Evolutionary conservation across 805 yeast genomes (phyloP).

Genomic region (Ogataea ganodermae): DNA sequence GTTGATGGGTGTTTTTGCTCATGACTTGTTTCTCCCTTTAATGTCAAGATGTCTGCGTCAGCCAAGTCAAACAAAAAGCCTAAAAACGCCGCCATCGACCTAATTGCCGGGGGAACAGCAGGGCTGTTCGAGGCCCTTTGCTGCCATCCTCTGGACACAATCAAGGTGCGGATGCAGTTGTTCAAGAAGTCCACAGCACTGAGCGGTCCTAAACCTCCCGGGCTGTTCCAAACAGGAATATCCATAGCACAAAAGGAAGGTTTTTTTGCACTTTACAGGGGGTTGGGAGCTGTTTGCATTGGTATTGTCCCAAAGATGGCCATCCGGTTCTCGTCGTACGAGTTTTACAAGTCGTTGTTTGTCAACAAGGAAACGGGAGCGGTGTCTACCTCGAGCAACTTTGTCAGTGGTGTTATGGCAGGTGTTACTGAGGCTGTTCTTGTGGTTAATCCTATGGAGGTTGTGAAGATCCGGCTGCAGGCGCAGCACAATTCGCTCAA

Average conservation of each 20-base stretch:
- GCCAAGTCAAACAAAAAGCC: constrained; percentile 27
- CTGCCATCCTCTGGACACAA: constrained; percentile 97
- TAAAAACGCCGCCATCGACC: constrained; percentile 56
- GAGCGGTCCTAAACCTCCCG: constrained; percentile 65
- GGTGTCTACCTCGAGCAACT: constrained; percentile 73
- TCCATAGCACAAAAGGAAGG: constrained; percentile 79
- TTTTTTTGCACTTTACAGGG: constrained; percentile 85
- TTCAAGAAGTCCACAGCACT: constrained; percentile 63
- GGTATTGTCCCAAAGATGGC: constrained; percentile 99
- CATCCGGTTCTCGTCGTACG: constrained; percentile 91
- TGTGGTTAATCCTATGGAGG: constrained; percentile 97
- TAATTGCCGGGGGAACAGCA: constrained; percentile 94
- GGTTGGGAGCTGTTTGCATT: constrained; percentile 94
- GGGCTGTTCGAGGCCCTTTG: constrained; percentile 96
- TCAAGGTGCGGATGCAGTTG: constrained; percentile 96
- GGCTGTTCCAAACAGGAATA: constrained; percentile 80
- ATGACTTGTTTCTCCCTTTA: neutral
- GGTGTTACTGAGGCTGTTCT: constrained; percentile 95
- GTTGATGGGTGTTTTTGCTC: neutral
- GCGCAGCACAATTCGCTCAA: constrained; percentile 93
- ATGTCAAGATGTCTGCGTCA: constrained; percentile 23
- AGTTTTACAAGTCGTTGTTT: constrained; percentile 74
- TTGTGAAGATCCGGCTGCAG: constrained; percentile 92
- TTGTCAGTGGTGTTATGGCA: constrained; percentile 94
- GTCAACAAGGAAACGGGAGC: constrained; percentile 60